Evolutionary conservation across 164 flowering plant genomes (phyloP).

Genomic region (Litsea cubeba): DNA sequence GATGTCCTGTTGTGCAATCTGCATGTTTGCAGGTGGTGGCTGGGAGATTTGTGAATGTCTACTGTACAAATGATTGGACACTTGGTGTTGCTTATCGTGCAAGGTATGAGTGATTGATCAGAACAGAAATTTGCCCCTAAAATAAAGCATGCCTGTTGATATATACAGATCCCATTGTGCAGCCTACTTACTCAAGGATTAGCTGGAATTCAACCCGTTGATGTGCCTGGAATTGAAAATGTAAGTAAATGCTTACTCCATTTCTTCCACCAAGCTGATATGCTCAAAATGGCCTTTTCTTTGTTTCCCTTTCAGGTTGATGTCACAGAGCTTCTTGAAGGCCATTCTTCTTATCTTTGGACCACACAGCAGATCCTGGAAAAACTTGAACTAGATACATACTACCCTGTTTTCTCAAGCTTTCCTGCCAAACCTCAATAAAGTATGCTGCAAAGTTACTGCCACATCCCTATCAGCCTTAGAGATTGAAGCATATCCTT

Average conservation of each 20-base stretch:
- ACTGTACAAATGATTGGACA: constrained; percentile 83
- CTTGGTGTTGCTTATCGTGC: constrained; percentile 98
- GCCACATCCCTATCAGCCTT: neutral
- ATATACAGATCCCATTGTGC: constrained; percentile 13
- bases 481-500: neutral
- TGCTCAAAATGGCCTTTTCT: neutral
- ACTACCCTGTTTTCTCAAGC: constrained; percentile 60
- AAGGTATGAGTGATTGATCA: constrained; percentile 37
- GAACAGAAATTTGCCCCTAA: neutral
- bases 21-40: constrained; percentile 67
- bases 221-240: constrained; percentile 79
- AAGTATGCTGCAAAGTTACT: neutral
- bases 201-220: constrained; percentile 90
- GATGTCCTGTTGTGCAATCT: neutral
- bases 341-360: constrained; percentile 72
- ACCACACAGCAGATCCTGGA: constrained; percentile 60
- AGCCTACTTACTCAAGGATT: constrained; percentile 86
- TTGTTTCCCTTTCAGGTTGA: constrained; percentile 34
- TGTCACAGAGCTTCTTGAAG: constrained; percentile 33
- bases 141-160: neutral
- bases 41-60: constrained; percentile 91
- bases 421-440: constrained; percentile 12
- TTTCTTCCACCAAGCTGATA: neutral
- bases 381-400: constrained; percentile 70
- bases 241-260: constrained; percentile 35